Percentiles rank a stretch among this genome's conserved stretches.
phyloP scores from a whole-genome alignment of 305 asterid species.

The Salvia sclarea region DNA sequence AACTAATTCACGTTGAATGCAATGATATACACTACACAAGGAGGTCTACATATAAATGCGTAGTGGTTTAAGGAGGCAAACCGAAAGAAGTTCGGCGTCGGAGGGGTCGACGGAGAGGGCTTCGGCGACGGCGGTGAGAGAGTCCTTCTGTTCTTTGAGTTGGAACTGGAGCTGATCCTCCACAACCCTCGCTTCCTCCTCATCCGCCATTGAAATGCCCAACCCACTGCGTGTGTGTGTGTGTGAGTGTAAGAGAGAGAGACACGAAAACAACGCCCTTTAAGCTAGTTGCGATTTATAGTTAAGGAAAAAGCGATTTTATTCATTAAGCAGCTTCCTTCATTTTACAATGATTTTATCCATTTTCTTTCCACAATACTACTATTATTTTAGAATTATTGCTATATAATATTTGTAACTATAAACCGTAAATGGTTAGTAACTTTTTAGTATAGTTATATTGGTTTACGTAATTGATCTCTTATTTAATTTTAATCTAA shows the following conservation, averaged over 20 bases:
- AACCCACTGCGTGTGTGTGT: too few relatives aligned
- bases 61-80: conserved; percentile 32
- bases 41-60: conserved; percentile 3
- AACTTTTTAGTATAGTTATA: too few relatives aligned
- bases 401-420: too few relatives aligned
- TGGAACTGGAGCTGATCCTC: conserved; percentile 79
- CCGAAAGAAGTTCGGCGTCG: conserved; percentile 71
- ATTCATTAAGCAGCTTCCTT: not conserved
- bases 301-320: not conserved
- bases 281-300: not conserved
- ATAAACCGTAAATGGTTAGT: too few relatives aligned
- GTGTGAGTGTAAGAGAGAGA: too few relatives aligned
- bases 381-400: too few relatives aligned
- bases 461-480: too few relatives aligned
- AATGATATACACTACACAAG: not conserved
- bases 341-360: too few relatives aligned
- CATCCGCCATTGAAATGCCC: conserved; percentile 64
- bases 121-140: conserved; percentile 63
- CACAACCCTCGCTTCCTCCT: conserved; percentile 65
- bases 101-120: conserved; percentile 75
- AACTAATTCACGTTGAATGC: not conserved
- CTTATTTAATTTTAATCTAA: too few relatives aligned
- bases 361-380: too few relatives aligned
- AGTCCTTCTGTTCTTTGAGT: conserved; percentile 68
- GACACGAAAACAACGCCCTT: not conserved